phyloP scores from a whole-genome alignment of 106 monocot genomes.

The Allium sativum region DNA sequence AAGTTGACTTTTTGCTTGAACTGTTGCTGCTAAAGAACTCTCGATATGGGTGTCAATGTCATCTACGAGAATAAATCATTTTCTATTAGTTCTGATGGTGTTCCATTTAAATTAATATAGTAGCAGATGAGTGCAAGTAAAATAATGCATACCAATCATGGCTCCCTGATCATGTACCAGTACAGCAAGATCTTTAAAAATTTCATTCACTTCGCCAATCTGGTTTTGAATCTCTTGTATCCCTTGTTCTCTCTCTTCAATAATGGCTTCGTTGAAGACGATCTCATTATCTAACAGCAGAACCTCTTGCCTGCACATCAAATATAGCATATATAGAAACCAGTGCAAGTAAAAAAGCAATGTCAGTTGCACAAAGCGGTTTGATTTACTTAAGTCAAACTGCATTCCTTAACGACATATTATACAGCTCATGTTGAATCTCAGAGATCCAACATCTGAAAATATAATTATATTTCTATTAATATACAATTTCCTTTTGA shows the following conservation, averaged over 20 bases:
- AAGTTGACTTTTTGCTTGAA: slow-evolving; percentile 61
- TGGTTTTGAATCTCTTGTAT: slow-evolving; percentile 91
- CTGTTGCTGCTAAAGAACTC: slow-evolving; percentile 38
- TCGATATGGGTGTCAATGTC: slow-evolving; percentile 75
- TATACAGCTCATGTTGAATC: too few relatives aligned
- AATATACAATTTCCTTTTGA: too few relatives aligned
- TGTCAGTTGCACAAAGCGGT: too few relatives aligned
- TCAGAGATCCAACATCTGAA: too few relatives aligned
- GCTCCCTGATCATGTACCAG: slow-evolving; percentile 6
- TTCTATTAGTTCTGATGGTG: too few relatives aligned
- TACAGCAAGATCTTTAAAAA: slow-evolving; percentile 44
- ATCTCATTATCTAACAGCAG: slow-evolving; percentile 84
- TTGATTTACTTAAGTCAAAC: too few relatives aligned
- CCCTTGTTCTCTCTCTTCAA: slow-evolving; percentile 90
- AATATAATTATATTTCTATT: too few relatives aligned
- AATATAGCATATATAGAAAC: too few relatives aligned
- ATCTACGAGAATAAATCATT: slow-evolving; percentile 24
- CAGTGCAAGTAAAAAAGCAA: too few relatives aligned
- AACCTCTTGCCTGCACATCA: slow-evolving; percentile 57
- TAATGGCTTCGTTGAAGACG: slow-evolving; percentile 93
- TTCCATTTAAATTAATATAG: background rate
- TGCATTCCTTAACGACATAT: too few relatives aligned
- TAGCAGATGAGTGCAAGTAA: background rate
- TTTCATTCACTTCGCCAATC: slow-evolving; percentile 92
- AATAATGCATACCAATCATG: background rate